Percentiles rank a stretch among this genome's conserved stretches.
phyloP scores from a whole-genome alignment of 2,329 filamentous ascomycete genomes.

The Cladophialophora immunda region DNA sequence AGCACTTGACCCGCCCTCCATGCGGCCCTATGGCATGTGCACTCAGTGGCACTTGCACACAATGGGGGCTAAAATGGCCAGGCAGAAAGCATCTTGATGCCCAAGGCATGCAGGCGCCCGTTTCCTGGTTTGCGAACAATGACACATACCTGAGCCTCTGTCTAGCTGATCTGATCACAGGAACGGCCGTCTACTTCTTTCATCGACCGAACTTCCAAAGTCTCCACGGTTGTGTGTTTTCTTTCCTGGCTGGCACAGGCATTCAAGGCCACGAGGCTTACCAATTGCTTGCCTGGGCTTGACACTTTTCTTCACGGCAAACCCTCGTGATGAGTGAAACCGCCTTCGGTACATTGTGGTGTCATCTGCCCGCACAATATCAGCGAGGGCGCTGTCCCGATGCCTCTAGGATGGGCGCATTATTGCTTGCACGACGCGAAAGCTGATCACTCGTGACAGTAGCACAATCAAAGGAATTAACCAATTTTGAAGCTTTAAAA shows the following conservation, averaged over 20 bases:
- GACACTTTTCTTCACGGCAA: not conserved
- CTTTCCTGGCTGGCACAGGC: not conserved
- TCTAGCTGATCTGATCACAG: not conserved
- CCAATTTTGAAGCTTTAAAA: too few relatives aligned
- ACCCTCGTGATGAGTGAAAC: not conserved
- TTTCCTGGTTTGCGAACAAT: not conserved
- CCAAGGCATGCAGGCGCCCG: constrained; percentile 8
- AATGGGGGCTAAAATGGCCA: not conserved
- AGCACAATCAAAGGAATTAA: too few relatives aligned
- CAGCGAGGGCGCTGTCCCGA: too few relatives aligned
- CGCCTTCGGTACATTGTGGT: too few relatives aligned
- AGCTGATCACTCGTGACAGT: too few relatives aligned
- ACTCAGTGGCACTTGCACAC: not conserved
- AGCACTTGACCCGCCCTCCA: constrained; percentile 19
- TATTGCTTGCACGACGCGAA: too few relatives aligned
- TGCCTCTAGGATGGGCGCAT: too few relatives aligned
- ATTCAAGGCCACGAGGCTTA: not conserved
- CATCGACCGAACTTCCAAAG: not conserved
- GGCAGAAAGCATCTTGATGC: too few relatives aligned
- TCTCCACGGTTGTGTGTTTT: not conserved
- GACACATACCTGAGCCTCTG: not conserved
- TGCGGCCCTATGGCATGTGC: not conserved
- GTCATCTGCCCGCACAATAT: too few relatives aligned
- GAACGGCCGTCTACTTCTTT: not conserved
- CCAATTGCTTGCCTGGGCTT: not conserved